Conservation (phyloP, 176 grass and related monocot species). For the Musa troglodytarum region DNA sequence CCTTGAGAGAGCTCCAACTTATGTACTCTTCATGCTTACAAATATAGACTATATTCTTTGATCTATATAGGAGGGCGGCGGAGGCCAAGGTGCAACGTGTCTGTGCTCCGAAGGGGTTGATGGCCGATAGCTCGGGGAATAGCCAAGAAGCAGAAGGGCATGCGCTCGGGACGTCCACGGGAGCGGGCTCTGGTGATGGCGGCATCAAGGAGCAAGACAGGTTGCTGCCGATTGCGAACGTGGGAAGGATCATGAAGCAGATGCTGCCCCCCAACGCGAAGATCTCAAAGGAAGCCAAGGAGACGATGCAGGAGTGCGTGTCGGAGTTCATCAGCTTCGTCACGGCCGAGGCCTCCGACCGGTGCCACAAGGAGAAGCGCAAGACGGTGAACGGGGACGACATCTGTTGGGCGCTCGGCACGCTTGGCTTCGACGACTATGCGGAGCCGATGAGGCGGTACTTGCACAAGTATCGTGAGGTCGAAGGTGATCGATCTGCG, state of each 20-base stretch:
- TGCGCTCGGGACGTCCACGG: neutral
- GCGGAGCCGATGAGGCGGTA: constrained; percentile 80
- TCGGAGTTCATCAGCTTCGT: constrained; percentile 98
- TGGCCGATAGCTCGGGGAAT: too few species aligned
- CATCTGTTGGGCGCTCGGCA: constrained; percentile 87
- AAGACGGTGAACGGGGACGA: constrained; percentile 99
- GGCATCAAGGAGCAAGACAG: constrained; percentile 57
- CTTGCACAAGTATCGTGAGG: constrained; percentile 85
- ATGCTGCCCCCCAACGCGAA: constrained; percentile 84
- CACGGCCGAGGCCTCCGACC: constrained; percentile 92
- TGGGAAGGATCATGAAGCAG: constrained; percentile 97
- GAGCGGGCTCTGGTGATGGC: neutral
- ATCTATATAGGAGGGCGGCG: too few species aligned
- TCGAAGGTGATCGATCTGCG: constrained; percentile 63
- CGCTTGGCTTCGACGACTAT: constrained; percentile 95
- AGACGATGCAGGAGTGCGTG: constrained; percentile 97
- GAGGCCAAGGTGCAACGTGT: too few species aligned
- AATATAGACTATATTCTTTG: too few species aligned
- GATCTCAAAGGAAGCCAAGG: constrained; percentile 94
- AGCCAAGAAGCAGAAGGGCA: too few species aligned
- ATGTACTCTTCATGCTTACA: too few species aligned
- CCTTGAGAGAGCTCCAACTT: too few species aligned
- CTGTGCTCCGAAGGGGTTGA: too few species aligned
- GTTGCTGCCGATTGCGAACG: constrained; percentile 92
- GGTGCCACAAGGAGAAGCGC: constrained; percentile 92